Evolutionary conservation across 2,329 filamentous ascomycete species (phyloP), one percentile per base, ranked within the genome.

Genomic region (Tolypocladium nubicola): DNA sequence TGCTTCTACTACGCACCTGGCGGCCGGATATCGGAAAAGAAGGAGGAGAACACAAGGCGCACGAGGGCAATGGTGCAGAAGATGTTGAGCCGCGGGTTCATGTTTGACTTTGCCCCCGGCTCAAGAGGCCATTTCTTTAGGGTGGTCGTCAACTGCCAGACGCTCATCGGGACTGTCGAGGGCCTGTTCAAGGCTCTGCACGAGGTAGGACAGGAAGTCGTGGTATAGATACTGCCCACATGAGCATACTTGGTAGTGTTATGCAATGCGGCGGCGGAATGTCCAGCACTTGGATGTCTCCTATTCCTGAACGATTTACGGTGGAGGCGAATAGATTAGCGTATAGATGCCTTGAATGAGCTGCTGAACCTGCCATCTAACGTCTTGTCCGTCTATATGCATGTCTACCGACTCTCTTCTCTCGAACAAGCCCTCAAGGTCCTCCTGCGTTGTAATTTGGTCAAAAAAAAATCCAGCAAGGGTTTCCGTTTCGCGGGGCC

Each of bases 1-100:
- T 97, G 92, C 76, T 97, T 97, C 71, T 96, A 96, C 70, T 92
- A 89, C 66, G 83, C 86, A 0, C 82, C 83, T 0, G 61, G 61
- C 1, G 82, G 84, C 1, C 65, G 70, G 59, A 61, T 87, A 47
- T 63, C 70, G 0, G 69, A 70, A 0, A 69, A 74, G 13, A 61
- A 67, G 7, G 70, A 70, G 38, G 73, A 70, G 58, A 84, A 83
- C 64, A 81, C 79, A 21, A 65, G 67, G 50, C 69, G 73, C 52
- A 83, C 81, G 40, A 71, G 75, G 61, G 68, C 64, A 13, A 80
- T 82, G 65, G 79, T 76, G 1, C 66, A 68, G 52, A 71, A 67
- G 62, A 68, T 84, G 61, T 73, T 82, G 14, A 59, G 63, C 2
- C 69, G 79, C 49, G 81, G 81, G 0, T 84, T 80, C 71, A 84